These are phyloP conservation scores for Curvularia hawaiiensis DNA, from an alignment of 2,329 filamentous ascomycete genomes.

Conservation along the genomic window DNA sequence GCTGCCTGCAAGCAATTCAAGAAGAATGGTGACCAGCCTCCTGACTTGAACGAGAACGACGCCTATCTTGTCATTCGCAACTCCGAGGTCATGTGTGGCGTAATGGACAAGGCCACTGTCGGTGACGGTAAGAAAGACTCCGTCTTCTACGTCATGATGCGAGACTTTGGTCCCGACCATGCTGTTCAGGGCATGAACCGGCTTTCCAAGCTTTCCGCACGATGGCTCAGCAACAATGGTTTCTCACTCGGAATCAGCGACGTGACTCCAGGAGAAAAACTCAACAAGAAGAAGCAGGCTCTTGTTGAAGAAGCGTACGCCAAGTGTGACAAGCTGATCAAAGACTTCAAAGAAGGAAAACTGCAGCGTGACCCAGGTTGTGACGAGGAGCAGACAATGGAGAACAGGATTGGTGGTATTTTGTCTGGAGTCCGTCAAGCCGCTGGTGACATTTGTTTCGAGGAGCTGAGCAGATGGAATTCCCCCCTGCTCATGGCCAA, in stretches of 20 bases:
- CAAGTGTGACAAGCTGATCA: slow-evolving; percentile 82
- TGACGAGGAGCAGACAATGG: slow-evolving; percentile 88
- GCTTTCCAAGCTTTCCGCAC: slow-evolving; percentile 85
- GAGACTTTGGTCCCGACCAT: slow-evolving; percentile 90
- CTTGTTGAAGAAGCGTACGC: slow-evolving; percentile 80
- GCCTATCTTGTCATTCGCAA: slow-evolving; percentile 92
- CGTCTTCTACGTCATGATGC: slow-evolving; percentile 93
- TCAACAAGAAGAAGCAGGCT: slow-evolving; percentile 74
- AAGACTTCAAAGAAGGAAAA: slow-evolving; percentile 77
- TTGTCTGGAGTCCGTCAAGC: slow-evolving; percentile 89
- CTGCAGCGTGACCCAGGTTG: slow-evolving; percentile 87
- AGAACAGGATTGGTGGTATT: slow-evolving; percentile 88
- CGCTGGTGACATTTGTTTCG: slow-evolving; percentile 89
- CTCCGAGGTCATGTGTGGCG: slow-evolving; percentile 95
- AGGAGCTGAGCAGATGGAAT: slow-evolving; percentile 87
- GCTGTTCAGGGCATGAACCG: slow-evolving; percentile 94
- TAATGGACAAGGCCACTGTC: slow-evolving; percentile 98
- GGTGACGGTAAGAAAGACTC: slow-evolving; percentile 97
- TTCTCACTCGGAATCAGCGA: slow-evolving; percentile 97
- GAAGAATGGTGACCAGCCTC: slow-evolving; percentile 66
- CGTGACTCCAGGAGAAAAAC: slow-evolving; percentile 78
- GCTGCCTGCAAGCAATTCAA: slow-evolving; percentile 87
- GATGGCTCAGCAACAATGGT: slow-evolving; percentile 85
- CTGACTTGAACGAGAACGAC: slow-evolving; percentile 77
- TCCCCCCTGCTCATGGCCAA: slow-evolving; percentile 96